Evolutionary conservation across 495 filamentous ascomycete genomes (phyloP), one percentile per base, ranked within the genome.

Genomic region (Lineolata rhizophorae): DNA sequence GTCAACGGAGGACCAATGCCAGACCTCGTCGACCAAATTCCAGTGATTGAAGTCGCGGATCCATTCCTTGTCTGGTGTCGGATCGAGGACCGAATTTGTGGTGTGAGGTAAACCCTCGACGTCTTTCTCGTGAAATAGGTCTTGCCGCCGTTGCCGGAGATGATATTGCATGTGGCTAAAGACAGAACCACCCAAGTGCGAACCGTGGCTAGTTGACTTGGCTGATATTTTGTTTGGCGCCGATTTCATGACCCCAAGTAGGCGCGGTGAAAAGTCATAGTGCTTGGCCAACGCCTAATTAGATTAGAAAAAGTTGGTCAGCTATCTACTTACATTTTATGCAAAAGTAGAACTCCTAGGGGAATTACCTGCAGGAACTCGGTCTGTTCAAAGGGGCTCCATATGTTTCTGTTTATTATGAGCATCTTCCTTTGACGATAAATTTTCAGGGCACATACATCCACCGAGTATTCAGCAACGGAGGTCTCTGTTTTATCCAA

Each of bases 321-420:
- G n/a, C n/a, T n/a, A n/a, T 4, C 1, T 16, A 12, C 17, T 16
- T 13, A 22, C 14, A 5, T 8, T 32, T 29, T 11, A 27, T 6
- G 17, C 6, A 20, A 10, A 20, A 3, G 17, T 6, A 14, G 8
- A 48, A 25, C 55, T 54, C 1, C 43, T 39, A 53, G 55, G 26
- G 21, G 14, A 34, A 42, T 3, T 22, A 62, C 60, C 30, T 51
- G 55, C 20, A 81, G 60, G 1, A 58, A 43, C 0, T 62, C 54
- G 21, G 49, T 56, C 37, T 83, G 73, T 18, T 53, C 44, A 37
- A 70, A 64, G 6, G 75, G 76, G 29, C 60, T 51, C 72, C 74
- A 84, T n/a, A 82, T 62, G 40, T 81, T 76, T 34, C 70, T 75
- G 2, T 19, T 10, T 41, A n/a, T n/a, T n/a, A n/a, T n/a, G n/a